Base-by-base conservation (phyloP, 2,329 filamentous ascomycete species). In the Diaporthe capsici region DNA sequence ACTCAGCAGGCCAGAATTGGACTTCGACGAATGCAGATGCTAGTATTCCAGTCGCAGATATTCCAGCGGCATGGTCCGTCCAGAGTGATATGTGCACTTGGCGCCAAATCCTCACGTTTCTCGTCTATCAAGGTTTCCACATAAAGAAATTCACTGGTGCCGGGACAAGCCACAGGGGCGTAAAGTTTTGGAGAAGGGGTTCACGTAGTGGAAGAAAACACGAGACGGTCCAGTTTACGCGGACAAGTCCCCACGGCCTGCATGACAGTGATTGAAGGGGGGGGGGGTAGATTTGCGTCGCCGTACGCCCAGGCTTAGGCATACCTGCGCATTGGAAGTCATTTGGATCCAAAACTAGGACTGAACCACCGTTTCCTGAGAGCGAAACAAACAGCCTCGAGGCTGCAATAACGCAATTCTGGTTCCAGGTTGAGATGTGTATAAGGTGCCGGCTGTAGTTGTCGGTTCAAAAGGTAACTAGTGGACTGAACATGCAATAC, bases 1-100 rank as follows among this genome's bases (percentile, higher is more conserved):
- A 70, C 34, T 55, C 34, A 55, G 28, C 47, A 55, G 47, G 34
- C 37, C 65, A 55, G 47, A 20, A 4, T 55, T 28, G 31, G 47
- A 34, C 37, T 70, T 53, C 17, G 15, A 47, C 42, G 65, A 55
- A 28, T 31, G 49, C 34, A 70, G 65, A 28, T 34, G 42, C 61
- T 44, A 49, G 47, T n/a, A 39, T 42, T 15, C 39, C 25, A 17
- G 51, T 17, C 25, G 4, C 51, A 28, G 13, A 55, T 28, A 17
- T 55, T 4, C 51, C n/a, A 25, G 22, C 12, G 49, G n/a, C 49
- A 13, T 13, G 6, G 5, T 25, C 13, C 1, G 22, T 8, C 25
- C 28, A 9, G 51, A 55, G 25, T 55, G 37, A 28, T 28, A 28
- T 55, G 8, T 2, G 5, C 15, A n/a, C 25, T 15, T 55, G 0